Percentiles rank a stretch among this genome's conserved stretches.
phyloP scores from a whole-genome alignment of 805 yeast species.

The Debaryomyces tyrocola region DNA sequence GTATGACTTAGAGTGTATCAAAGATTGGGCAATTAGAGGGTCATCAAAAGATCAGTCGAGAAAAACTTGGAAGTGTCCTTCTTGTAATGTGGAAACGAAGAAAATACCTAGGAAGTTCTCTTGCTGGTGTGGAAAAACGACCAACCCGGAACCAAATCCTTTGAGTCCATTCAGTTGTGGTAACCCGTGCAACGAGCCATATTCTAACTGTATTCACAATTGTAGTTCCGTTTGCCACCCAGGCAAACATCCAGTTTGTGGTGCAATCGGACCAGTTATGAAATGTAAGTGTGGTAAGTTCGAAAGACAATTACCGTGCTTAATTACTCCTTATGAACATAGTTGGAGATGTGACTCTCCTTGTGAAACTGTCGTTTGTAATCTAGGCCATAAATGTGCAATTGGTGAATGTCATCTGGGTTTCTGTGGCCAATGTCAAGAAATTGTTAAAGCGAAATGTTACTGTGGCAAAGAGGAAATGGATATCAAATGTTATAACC shows the following conservation, averaged over 20 bases:
- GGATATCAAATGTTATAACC: constrained; percentile 44
- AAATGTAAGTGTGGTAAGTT: constrained; percentile 74
- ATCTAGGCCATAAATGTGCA: constrained; percentile 65
- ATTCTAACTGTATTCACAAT: constrained; percentile 64
- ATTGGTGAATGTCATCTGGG: constrained; percentile 69
- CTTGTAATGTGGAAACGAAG: constrained; percentile 58
- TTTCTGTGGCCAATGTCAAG: constrained; percentile 73
- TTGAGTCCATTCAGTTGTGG: constrained; percentile 86
- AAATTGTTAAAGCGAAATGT: constrained; percentile 50
- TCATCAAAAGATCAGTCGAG: constrained; percentile 56
- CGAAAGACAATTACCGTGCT: constrained; percentile 67
- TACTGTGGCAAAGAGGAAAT: constrained; percentile 69
- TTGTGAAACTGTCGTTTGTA: constrained; percentile 64
- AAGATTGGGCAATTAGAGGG: constrained; percentile 83
- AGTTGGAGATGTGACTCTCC: constrained; percentile 68
- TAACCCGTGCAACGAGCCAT: constrained; percentile 64
- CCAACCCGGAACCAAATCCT: constrained; percentile 60
- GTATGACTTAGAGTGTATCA: constrained; percentile 81
- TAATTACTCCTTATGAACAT: constrained; percentile 60
- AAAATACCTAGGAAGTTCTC: constrained; percentile 56
- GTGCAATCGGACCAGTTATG: constrained; percentile 72
- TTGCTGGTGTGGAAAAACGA: constrained; percentile 88
- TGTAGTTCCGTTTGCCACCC: constrained; percentile 83
- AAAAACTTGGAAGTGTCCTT: constrained; percentile 83
- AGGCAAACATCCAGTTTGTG: constrained; percentile 82